Percentiles rank a stretch among this genome's conserved stretches.
Conservation (phyloP, 352 stramenopile species). For the Phytophthora sojae region DNA sequence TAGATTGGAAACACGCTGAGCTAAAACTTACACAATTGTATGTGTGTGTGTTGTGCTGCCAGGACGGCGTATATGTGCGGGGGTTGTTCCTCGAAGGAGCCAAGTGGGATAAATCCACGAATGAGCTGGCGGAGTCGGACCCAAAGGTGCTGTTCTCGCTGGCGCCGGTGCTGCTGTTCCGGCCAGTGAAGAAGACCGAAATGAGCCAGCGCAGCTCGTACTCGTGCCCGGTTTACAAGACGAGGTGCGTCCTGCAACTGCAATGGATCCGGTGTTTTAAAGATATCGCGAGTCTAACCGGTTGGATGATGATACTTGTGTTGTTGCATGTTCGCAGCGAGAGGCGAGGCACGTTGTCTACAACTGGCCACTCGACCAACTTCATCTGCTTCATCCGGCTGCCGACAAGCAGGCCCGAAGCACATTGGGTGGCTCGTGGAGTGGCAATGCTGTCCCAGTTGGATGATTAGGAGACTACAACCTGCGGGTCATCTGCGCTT, state of each 20-base stretch:
- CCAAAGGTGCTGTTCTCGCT: slow-evolving; percentile 91
- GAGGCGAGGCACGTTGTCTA: slow-evolving; percentile 90
- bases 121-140: slow-evolving; percentile 80
- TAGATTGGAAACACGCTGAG: background rate
- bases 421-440: slow-evolving; percentile 94
- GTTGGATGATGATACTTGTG: background rate
- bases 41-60: slow-evolving; percentile 6
- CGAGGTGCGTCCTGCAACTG: slow-evolving; percentile 49
- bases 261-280: background rate
- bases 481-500: background rate
- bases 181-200: slow-evolving; percentile 79
- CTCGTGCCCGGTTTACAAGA: slow-evolving; percentile 96
- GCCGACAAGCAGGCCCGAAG: slow-evolving; percentile 75
- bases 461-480: slow-evolving; percentile 65
- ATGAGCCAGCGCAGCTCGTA: slow-evolving; percentile 80
- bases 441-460: slow-evolving; percentile 94
- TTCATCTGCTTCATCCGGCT: slow-evolving; percentile 95
- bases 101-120: slow-evolving; percentile 82
- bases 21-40: slow-evolving; percentile 7
- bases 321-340: slow-evolving; percentile 55
- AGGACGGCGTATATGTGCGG: slow-evolving; percentile 90
- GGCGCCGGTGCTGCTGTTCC: slow-evolving; percentile 87
- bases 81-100: slow-evolving; percentile 92
- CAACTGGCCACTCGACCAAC: slow-evolving; percentile 95
- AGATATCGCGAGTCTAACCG: background rate